Conservation (phyloP, 1,139 yeast species). For the Taphrina communis region DNA sequence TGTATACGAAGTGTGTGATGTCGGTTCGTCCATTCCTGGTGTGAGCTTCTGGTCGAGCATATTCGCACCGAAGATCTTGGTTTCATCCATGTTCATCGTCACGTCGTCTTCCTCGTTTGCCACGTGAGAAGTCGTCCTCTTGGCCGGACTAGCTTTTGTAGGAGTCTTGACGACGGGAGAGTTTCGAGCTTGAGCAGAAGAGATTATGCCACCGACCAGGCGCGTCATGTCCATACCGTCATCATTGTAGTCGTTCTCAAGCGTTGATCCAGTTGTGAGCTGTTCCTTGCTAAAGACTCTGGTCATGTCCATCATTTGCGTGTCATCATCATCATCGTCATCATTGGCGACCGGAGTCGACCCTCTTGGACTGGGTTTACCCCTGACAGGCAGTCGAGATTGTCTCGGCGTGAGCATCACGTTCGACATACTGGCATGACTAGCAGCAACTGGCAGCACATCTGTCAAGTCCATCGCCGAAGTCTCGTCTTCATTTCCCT, state of each 20-base stretch:
- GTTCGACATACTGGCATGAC: conserved; percentile 2
- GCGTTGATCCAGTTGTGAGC: background rate
- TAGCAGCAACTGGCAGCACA: conserved; percentile 10
- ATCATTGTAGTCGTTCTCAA: conserved; percentile 27
- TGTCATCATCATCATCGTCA: conserved; percentile 26
- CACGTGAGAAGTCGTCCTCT: conserved; percentile 4
- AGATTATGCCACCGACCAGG: conserved; percentile 42
- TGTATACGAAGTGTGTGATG: conserved; percentile 44
- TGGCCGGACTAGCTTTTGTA: background rate
- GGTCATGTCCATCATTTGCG: conserved; percentile 44
- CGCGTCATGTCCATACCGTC: conserved; percentile 47
- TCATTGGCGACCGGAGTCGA: background rate
- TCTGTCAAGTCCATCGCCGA: conserved; percentile 35
- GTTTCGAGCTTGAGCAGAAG: background rate
- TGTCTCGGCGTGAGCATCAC: background rate
- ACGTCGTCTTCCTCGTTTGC: conserved; percentile 17
- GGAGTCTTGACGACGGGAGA: background rate
- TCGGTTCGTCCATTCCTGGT: conserved; percentile 44
- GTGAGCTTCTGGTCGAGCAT: conserved; percentile 14
- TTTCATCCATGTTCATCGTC: conserved; percentile 44
- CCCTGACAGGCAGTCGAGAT: conserved; percentile 7
- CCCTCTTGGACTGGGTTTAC: background rate
- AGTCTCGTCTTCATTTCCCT: conserved; percentile 19
- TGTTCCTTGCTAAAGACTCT: conserved; percentile 41
- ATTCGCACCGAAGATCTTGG: conserved; percentile 40